phyloP scores from a whole-genome alignment of 495 filamentous ascomycete species.

The Penicillium ucsense region DNA sequence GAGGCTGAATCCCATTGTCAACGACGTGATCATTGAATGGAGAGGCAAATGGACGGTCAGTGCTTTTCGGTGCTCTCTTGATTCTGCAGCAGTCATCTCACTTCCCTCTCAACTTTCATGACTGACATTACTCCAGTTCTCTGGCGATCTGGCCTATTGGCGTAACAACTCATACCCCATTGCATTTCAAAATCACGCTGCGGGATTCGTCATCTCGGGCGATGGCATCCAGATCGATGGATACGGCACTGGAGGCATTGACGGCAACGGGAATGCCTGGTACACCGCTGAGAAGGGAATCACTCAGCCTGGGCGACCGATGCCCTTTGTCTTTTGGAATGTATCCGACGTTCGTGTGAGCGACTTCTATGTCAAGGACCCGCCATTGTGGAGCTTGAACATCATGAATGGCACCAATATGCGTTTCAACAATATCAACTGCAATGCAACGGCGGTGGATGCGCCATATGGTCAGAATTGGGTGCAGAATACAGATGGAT shows the following conservation, averaged over 20 bases:
- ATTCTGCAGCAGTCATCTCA: too few relatives aligned
- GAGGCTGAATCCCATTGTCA: slow-evolving; percentile 37
- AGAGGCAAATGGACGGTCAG: slow-evolving; percentile 36
- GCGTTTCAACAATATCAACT: slow-evolving; percentile 40
- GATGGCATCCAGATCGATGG: slow-evolving; percentile 41
- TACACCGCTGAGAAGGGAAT: slow-evolving; percentile 35
- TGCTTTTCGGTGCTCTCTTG: neutral
- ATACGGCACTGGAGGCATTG: slow-evolving; percentile 40
- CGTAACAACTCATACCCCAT: slow-evolving; percentile 44
- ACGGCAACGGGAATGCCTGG: slow-evolving; percentile 46
- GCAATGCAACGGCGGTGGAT: slow-evolving; percentile 39
- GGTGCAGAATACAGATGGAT: slow-evolving; percentile 52
- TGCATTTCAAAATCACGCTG: slow-evolving; percentile 47
- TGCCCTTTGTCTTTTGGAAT: slow-evolving; percentile 56
- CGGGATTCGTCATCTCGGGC: slow-evolving; percentile 43
- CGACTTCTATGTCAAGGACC: slow-evolving; percentile 44
- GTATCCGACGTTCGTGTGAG: slow-evolving; percentile 42
- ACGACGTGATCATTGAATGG: slow-evolving; percentile 40
- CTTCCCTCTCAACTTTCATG: too few relatives aligned
- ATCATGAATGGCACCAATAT: slow-evolving; percentile 53
- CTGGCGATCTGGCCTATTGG: slow-evolving; percentile 46
- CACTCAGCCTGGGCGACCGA: slow-evolving; percentile 43
- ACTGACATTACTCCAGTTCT: slow-evolving; percentile 22
- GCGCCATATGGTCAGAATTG: slow-evolving; percentile 45
- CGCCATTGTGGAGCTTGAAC: slow-evolving; percentile 45